Evolutionary conservation across 2,329 filamentous ascomycete genomes (phyloP), one percentile per base, ranked within the genome.

Genomic region (Calonectria hongkongensis): DNA sequence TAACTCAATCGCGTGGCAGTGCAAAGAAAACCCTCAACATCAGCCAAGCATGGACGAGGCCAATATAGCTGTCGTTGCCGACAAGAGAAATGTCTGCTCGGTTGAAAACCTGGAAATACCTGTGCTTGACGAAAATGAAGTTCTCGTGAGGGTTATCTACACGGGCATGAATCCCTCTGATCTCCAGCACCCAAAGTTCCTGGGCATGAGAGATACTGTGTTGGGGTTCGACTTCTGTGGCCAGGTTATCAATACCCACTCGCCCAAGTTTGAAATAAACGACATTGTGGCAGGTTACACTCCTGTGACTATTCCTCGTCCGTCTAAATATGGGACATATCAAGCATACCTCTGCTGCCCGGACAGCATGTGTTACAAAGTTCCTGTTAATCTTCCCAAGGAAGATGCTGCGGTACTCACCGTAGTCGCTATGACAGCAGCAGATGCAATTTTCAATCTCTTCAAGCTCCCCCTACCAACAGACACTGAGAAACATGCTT

Each of bases 201-300:
- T 66, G 3, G 62, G 62, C 30, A 43, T 56, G 16, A 18, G 21
- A 25, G 33, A 47, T 21, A 56, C 60, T 5, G 47, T 56, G 15
- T 6, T 70, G 4, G 68, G 68, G 21, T 43, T 66, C 18, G 68
- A 70, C 60, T 70, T 70, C 39, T 66, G 60, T 10, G 68, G 68
- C 16, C 27, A 48, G 4, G 41, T 70, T 16, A 18, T 70, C 8
- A 33, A 47, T 39, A 27, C n/a, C 4, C 48, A n/a, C 13, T 30
- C 68, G 7, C 50, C 60, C 6, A 10, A 50, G 16, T 70, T 65
- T 18, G 45, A 66, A 16, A 6, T 15, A 3, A 39, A 43, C 1
- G 68, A 70, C 5, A 45, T 50, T 0, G 39, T 70, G 3, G 68
- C 62, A 0, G 68, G 68, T 3, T 70, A 60, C 28, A 70, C 68